Conservation (phyloP, 2,329 filamentous ascomycete species). For the Sclerotinia minor region DNA sequence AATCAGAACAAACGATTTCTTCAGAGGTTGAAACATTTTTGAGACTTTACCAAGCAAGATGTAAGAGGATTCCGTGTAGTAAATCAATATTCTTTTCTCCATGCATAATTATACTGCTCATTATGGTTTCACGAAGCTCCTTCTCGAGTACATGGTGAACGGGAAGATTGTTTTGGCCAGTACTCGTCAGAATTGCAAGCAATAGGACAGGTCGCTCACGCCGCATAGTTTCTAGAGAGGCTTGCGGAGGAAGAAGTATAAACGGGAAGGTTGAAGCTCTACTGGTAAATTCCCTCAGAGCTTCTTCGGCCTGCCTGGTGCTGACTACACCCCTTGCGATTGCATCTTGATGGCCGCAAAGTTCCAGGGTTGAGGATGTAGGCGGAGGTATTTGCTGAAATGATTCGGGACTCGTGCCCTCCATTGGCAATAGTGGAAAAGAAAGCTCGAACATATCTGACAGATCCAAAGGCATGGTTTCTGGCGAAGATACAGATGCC, state of each 20-base stretch:
- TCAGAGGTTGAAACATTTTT: neutral
- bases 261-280: slow-evolving; percentile 33
- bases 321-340: slow-evolving; percentile 27
- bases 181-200: slow-evolving; percentile 54
- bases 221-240: slow-evolving; percentile 50
- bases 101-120: slow-evolving; percentile 56
- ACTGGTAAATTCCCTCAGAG: slow-evolving; percentile 26
- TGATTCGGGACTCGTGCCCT: neutral
- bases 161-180: slow-evolving; percentile 50
- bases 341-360: slow-evolving; percentile 43
- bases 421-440: slow-evolving; percentile 5
- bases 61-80: slow-evolving; percentile 57
- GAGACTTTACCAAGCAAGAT: slow-evolving; percentile 54
- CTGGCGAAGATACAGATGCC: slow-evolving; percentile 11
- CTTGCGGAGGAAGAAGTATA: slow-evolving; percentile 39
- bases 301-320: slow-evolving; percentile 30
- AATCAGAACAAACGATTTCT: neutral
- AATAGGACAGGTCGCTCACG: slow-evolving; percentile 54
- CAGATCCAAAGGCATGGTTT: slow-evolving; percentile 12
- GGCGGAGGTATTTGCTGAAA: slow-evolving; percentile 46
- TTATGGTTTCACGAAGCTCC: slow-evolving; percentile 58
- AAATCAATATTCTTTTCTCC: slow-evolving; percentile 59
- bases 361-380: slow-evolving; percentile 52
- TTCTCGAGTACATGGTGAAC: slow-evolving; percentile 57
- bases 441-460: slow-evolving; percentile 11